Percentiles rank a stretch among this genome's conserved stretches.
Conservation (phyloP, 306 rosid species). For the Nissolia schottii region DNA sequence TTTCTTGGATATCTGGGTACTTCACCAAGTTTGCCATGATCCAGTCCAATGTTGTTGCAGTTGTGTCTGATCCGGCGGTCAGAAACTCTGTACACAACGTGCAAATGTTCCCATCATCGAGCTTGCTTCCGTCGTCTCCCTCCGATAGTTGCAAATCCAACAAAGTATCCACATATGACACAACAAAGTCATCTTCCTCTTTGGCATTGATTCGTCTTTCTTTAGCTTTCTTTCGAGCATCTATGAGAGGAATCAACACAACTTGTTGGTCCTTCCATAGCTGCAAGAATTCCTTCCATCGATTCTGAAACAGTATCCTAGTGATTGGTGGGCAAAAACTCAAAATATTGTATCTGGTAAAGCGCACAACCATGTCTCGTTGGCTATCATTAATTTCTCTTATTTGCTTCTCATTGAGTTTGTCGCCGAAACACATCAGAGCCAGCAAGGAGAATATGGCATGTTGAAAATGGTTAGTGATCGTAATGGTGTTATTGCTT, state of each 20-base stretch:
- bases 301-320: conserved; percentile 15
- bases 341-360: conserved; percentile 17
- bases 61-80: conserved; percentile 37
- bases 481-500: background rate
- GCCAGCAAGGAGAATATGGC: conserved; percentile 33
- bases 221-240: conserved; percentile 32
- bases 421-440: conserved; percentile 42
- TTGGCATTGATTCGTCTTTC: background rate
- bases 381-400: conserved; percentile 27
- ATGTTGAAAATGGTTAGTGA: conserved; percentile 27
- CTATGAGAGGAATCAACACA: conserved; percentile 24
- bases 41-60: conserved; percentile 40
- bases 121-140: conserved; percentile 6
- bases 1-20: conserved; percentile 24
- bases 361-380: conserved; percentile 20
- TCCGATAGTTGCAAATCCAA: conserved; percentile 31
- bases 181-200: background rate
- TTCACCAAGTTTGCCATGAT: conserved; percentile 46
- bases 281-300: conserved; percentile 30
- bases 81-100: conserved; percentile 39
- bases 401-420: conserved; percentile 29
- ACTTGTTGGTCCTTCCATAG: conserved; percentile 10
- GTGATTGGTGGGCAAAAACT: conserved; percentile 28
- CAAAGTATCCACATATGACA: conserved; percentile 38
- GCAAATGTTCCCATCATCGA: conserved; percentile 29